phyloP scores from a whole-genome alignment of 2,329 filamentous ascomycete genomes.

The Trichoderma brevicompactum region DNA sequence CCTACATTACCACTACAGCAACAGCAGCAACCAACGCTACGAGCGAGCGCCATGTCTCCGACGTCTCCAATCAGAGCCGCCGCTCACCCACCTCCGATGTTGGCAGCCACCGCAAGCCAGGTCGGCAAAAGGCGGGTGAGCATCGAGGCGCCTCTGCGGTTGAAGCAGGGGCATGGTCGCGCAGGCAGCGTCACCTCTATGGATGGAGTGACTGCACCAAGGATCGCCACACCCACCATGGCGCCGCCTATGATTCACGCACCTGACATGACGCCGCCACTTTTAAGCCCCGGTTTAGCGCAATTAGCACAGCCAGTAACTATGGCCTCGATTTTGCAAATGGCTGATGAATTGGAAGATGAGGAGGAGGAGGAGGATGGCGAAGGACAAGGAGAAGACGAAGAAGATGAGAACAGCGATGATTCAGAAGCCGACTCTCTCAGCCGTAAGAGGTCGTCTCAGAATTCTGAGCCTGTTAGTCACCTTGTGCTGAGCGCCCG shows the following conservation, averaged over 20 bases:
- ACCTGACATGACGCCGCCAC: constrained; percentile 38
- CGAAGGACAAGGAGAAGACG: constrained; percentile 23
- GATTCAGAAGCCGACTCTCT: constrained; percentile 48
- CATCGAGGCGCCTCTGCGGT: constrained; percentile 46
- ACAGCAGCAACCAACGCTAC: constrained; percentile 31
- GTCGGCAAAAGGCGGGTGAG: constrained; percentile 49
- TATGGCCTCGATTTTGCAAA: constrained; percentile 61
- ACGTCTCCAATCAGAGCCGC: constrained; percentile 39
- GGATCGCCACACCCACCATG: constrained; percentile 42
- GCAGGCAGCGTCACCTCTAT: constrained; percentile 46
- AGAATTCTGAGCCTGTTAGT: constrained; percentile 64
- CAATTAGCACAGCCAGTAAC: constrained; percentile 46
- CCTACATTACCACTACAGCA: constrained; percentile 32
- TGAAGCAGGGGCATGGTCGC: constrained; percentile 47
- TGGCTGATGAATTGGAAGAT: constrained; percentile 55
- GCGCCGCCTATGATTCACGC: constrained; percentile 45
- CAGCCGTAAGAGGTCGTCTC: constrained; percentile 62
- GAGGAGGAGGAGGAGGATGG: constrained; percentile 36
- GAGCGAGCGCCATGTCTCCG: constrained; percentile 34
- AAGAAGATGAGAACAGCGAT: constrained; percentile 41
- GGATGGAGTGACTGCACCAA: constrained; percentile 45
- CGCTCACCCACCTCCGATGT: constrained; percentile 44
- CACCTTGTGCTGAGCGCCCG: constrained; percentile 87
- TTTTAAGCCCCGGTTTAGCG: constrained; percentile 34
- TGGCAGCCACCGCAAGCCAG: constrained; percentile 41